Percentiles rank a stretch among this genome's conserved stretches.
Evolutionary conservation across 768 basidiomycete species (phyloP).

Genomic region (Leccinellum luteum): DNA sequence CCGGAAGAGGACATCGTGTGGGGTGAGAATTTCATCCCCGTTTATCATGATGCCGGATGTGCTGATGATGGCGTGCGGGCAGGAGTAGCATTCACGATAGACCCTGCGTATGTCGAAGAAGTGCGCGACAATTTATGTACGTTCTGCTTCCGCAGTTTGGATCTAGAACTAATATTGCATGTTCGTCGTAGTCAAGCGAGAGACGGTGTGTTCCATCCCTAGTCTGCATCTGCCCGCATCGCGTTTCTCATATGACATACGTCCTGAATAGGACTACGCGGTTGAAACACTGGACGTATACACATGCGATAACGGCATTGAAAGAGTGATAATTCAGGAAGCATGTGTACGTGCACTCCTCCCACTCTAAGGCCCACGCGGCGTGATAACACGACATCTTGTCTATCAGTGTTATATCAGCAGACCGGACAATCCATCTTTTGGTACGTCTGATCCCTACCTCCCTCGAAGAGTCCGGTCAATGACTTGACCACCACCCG

Average conservation of each 20-base stretch:
- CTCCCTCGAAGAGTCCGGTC: no score
- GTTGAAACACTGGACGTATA: conserved; percentile 75
- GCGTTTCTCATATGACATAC: not conserved
- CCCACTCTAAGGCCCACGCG: not conserved
- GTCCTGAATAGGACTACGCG: conserved; percentile 69
- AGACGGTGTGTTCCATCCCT: conserved; percentile 52
- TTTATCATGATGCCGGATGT: not conserved
- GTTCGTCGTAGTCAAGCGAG: conserved; percentile 61
- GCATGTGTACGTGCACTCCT: not conserved
- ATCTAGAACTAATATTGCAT: not conserved
- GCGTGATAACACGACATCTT: not conserved
- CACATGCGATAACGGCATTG: conserved; percentile 47
- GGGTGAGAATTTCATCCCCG: conserved; percentile 47
- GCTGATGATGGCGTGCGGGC: not conserved
- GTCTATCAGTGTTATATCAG: conserved; percentile 78
- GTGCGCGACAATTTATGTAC: conserved; percentile 80
- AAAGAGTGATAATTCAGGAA: conserved; percentile 51
- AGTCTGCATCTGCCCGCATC: not conserved
- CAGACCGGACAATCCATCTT: conserved; percentile 82
- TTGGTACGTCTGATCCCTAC: conserved; percentile 54
- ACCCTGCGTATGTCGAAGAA: conserved; percentile 67
- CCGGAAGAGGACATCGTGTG: conserved; percentile 43
- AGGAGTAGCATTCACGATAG: conserved; percentile 88
- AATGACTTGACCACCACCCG: not conserved
- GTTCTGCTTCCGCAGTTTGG: not conserved